Evolutionary conservation across 306 rosid genomes (phyloP).

Genomic region (Vachellia pachyceras): DNA sequence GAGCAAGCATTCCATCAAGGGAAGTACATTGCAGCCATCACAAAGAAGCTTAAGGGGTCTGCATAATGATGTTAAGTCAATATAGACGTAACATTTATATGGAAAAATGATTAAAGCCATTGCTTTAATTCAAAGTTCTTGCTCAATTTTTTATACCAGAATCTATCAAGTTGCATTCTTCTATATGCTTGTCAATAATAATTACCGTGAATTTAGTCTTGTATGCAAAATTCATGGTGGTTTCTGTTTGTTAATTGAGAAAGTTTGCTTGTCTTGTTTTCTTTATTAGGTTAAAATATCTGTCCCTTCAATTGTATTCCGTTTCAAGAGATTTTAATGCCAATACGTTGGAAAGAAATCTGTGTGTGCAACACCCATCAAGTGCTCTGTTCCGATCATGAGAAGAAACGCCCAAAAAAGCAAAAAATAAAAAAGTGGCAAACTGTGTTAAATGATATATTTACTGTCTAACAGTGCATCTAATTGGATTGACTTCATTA

Average conservation of each 20-base stretch:
- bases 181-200: constrained; percentile 41
- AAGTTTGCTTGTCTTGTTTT: constrained; percentile 30
- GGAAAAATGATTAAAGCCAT: background rate
- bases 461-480: no score
- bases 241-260: constrained; percentile 35
- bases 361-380: background rate
- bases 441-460: no score
- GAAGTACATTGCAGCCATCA: constrained; percentile 58
- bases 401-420: background rate
- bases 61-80: constrained; percentile 39
- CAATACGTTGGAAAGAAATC: background rate
- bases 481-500: no score
- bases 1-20: constrained; percentile 81
- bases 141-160: constrained; percentile 29
- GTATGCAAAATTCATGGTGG: constrained; percentile 40
- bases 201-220: constrained; percentile 32
- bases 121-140: constrained; percentile 17
- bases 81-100: background rate
- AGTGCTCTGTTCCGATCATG: background rate
- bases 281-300: background rate
- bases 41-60: constrained; percentile 71
- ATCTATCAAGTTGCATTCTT: constrained; percentile 39
- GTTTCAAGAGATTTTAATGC: background rate
- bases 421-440: no score
- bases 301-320: background rate